phyloP scores from a whole-genome alignment of 768 basidiomycete species.

The Mycena rebaudengoi region DNA sequence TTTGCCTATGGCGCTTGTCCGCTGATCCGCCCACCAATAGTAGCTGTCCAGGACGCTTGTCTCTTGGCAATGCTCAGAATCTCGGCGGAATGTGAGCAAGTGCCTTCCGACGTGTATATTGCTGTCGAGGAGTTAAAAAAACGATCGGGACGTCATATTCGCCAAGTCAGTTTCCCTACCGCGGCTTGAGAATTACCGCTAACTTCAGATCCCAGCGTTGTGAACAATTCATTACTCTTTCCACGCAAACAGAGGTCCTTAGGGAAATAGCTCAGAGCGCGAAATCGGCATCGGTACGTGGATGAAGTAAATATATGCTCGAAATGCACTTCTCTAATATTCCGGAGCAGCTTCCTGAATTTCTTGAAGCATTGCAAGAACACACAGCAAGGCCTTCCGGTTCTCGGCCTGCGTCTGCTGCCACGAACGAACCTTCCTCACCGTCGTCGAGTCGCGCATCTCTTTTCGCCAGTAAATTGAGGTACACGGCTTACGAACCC shows the following conservation, averaged over 20 bases:
- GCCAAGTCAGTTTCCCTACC: conserved; percentile 51
- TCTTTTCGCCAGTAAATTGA: conserved; percentile 56
- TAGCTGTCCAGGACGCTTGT: conserved; percentile 76
- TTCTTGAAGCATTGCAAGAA: conserved; percentile 59
- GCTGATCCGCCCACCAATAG: conserved; percentile 47
- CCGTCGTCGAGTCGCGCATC: conserved; percentile 33
- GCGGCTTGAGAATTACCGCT: background rate
- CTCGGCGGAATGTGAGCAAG: conserved; percentile 62
- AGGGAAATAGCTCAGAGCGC: conserved; percentile 56
- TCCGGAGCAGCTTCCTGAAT: conserved; percentile 73
- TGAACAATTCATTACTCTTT: conserved; percentile 67
- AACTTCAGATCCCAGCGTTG: conserved; percentile 62
- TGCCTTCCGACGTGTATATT: conserved; percentile 55
- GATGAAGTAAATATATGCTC: background rate
- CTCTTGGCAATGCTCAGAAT: conserved; percentile 77
- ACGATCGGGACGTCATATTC: conserved; percentile 62
- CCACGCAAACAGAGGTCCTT: conserved; percentile 54
- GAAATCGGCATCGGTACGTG: conserved; percentile 63
- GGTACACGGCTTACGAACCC: conserved; percentile 76
- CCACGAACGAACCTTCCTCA: conserved; percentile 20
- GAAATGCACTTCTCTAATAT: background rate
- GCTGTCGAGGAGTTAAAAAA: conserved; percentile 54
- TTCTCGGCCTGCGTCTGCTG: conserved; percentile 19
- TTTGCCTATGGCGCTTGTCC: conserved; percentile 11
- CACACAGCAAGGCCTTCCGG: conserved; percentile 31